phyloP scores from a whole-genome alignment of 768 basidiomycete genomes.

The Pisolithus sp. region DNA sequence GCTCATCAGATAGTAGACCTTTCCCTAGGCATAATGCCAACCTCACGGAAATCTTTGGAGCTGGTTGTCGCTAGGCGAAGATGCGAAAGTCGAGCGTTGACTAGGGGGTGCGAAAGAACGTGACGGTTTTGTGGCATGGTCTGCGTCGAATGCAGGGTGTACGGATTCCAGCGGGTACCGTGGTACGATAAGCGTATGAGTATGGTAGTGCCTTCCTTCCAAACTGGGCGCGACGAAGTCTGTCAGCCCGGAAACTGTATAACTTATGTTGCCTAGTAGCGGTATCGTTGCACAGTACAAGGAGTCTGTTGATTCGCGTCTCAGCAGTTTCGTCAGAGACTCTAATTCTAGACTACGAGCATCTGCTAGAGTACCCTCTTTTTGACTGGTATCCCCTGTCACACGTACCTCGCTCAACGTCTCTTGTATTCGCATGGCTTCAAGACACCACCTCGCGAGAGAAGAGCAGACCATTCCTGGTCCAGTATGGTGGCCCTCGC shows the following conservation, averaged over 20 bases:
- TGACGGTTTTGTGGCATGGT: conserved; percentile 37
- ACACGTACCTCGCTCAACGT: conserved; percentile 38
- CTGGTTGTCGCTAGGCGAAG: conserved; percentile 55
- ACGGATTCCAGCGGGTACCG: neutral
- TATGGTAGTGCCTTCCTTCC: neutral
- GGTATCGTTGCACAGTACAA: too few relatives aligned
- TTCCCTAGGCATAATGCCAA: conserved; percentile 18
- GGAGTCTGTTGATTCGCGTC: too few relatives aligned
- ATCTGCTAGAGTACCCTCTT: neutral
- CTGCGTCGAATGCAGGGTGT: conserved; percentile 1
- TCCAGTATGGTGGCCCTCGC: conserved; percentile 40
- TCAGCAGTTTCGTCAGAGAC: too few relatives aligned
- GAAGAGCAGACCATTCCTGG: conserved; percentile 54
- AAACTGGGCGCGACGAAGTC: neutral
- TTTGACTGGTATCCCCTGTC: neutral
- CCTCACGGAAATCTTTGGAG: conserved; percentile 77
- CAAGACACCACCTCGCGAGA: conserved; percentile 50
- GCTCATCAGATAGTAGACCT: neutral
- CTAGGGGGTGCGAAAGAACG: conserved; percentile 61
- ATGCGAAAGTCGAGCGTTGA: conserved; percentile 67
- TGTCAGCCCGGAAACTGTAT: too few relatives aligned
- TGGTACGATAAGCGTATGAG: neutral
- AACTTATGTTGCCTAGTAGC: too few relatives aligned
- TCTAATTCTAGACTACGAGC: neutral
- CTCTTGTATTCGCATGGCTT: conserved; percentile 94